phyloP scores from a whole-genome alignment of 805 yeast species.

The Cyberlindnera japonica region DNA sequence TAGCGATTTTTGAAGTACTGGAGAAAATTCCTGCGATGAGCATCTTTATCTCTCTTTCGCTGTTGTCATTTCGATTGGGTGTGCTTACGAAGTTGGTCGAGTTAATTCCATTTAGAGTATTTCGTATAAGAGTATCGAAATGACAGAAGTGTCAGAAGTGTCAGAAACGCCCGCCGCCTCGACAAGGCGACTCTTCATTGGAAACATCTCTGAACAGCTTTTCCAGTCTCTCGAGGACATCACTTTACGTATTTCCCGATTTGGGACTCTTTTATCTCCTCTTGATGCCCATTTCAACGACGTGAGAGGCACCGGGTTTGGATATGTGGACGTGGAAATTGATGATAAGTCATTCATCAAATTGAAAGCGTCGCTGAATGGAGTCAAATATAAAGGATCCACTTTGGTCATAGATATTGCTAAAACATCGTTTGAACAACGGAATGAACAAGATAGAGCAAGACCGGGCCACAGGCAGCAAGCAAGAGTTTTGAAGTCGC shows the following conservation, averaged over 20 bases:
- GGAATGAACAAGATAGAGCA: slow-evolving; percentile 46
- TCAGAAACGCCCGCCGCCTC: slow-evolving; percentile 3
- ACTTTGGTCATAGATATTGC: slow-evolving; percentile 61
- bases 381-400: slow-evolving; percentile 72
- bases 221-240: slow-evolving; percentile 45
- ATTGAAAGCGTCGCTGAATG: slow-evolving; percentile 58
- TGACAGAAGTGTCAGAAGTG: too few species aligned
- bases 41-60: too few species aligned
- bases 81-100: too few species aligned
- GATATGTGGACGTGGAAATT: slow-evolving; percentile 59
- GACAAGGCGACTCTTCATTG: slow-evolving; percentile 53
- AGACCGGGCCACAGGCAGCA: slow-evolving; percentile 26
- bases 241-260: slow-evolving; percentile 52
- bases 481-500: slow-evolving; percentile 35
- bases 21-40: too few species aligned
- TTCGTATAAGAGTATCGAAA: too few species aligned
- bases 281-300: slow-evolving; percentile 50
- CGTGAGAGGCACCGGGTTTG: slow-evolving; percentile 45
- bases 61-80: too few species aligned
- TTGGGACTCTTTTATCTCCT: slow-evolving; percentile 54
- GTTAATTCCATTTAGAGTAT: too few species aligned
- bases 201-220: slow-evolving; percentile 57
- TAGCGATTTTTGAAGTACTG: too few species aligned
- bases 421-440: slow-evolving; percentile 45
- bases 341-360: slow-evolving; percentile 42